Base-by-base conservation (phyloP, 768 basidiomycete species). In the Rhodosporidiobolus odoratus region DNA sequence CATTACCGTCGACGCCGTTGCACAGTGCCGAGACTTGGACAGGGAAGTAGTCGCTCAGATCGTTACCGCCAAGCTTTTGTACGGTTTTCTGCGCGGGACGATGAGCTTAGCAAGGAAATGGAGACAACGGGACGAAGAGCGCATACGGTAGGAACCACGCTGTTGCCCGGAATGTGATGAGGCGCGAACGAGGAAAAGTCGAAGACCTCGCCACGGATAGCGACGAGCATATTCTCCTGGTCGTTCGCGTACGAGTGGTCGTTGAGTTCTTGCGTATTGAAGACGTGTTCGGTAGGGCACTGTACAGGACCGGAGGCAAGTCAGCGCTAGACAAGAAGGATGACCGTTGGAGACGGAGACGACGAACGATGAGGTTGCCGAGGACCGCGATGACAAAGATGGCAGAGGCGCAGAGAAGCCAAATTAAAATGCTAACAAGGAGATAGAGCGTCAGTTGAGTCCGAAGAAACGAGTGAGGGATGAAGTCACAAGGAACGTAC, bases 1-100 rank as follows among this genome's bases (percentile, higher is more conserved):
- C 86, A 0, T 83, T 82, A 34, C 92, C 93, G 30, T 83, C 83
- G 47, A 90, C 82, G 47, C 94, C 96, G 65, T 91, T 89, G 79
- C 96, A 99, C 17, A 99, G 84, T 2, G 95, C 92, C 79, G 86
- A 88, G 80, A 97, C 92, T 83, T 99, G 95, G 34, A 98, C 91
- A 30, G 96, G 96, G 85, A 99, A 98, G 48, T 98, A 81, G 67
- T 84, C 79, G 70, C 90, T 86, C 10, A 90, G 84, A 43, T 86
- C 81, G 19, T 83, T 78, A 17, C 96, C 95, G 37, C 91, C 94
- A 77, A 95, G 68, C 53, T 68, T 70, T 65, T 67, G 52, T 27
- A 76, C 64, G n/a, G 66, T 67, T 32, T 62, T 67, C 65, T 66
- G 62, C 16, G 8, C 3, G 15, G 27, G 2, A 19, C 8, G 21